Evolutionary conservation across 163 green algal genomes (phyloP).

Genomic region (Chlorella variabilis): DNA sequence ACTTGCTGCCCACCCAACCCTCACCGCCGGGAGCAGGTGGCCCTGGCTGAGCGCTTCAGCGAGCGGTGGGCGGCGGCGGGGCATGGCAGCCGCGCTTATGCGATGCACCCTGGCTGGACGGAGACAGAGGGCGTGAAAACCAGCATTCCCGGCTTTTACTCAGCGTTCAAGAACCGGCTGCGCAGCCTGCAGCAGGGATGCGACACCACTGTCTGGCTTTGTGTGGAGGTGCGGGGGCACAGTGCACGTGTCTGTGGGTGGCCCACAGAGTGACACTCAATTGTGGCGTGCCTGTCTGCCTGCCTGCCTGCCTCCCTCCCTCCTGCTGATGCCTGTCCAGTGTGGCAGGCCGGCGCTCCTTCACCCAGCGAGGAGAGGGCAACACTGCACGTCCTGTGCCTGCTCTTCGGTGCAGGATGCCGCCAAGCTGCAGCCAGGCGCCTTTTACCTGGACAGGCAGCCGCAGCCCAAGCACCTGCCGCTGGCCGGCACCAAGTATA

Average conservation of each 20-base stretch:
- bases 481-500: constrained; percentile 64
- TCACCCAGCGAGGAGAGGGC: no score
- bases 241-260: not conserved
- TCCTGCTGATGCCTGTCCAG: no score
- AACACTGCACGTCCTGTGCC: not conserved
- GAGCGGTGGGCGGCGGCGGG: constrained; percentile 30
- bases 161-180: constrained; percentile 53
- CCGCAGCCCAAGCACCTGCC: constrained; percentile 73
- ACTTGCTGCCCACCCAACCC: no score
- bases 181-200: constrained; percentile 62
- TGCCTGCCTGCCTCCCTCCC: not conserved
- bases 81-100: constrained; percentile 56
- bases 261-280: not conserved
- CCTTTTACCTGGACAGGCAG: constrained; percentile 81
- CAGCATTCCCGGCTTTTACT: constrained; percentile 78
- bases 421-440: constrained; percentile 66
- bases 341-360: no score
- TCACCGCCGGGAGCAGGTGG: constrained; percentile 15
- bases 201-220: constrained; percentile 81
- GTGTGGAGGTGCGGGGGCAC: constrained; percentile 47
- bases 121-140: constrained; percentile 74
- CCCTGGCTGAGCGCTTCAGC: constrained; percentile 38
- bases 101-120: constrained; percentile 85
- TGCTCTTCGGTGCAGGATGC: constrained; percentile 42
- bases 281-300: not conserved